phyloP scores from a whole-genome alignment of 1,284 basidiomycete genomes.

The Schizophyllum commune region DNA sequence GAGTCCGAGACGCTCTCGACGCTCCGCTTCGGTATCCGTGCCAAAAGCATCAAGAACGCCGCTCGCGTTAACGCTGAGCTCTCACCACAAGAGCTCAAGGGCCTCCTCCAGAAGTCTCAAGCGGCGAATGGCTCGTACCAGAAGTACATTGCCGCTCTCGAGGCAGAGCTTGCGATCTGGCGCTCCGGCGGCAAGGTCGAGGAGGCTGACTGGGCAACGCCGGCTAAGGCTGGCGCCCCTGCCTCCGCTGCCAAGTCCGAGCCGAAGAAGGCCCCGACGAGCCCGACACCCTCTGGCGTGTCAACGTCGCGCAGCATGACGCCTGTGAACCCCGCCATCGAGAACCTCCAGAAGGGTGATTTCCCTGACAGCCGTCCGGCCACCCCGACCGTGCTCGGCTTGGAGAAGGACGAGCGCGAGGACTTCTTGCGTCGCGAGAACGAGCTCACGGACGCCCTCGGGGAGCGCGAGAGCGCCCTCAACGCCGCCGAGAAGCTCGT shows the following conservation, averaged over 20 bases:
- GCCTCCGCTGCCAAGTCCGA: conserved; percentile 20
- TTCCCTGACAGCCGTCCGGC: conserved; percentile 70
- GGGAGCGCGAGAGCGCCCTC: conserved; percentile 84
- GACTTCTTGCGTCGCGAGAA: conserved; percentile 97
- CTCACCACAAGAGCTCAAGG: conserved; percentile 94
- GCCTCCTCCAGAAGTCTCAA: conserved; percentile 85
- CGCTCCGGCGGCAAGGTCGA: conserved; percentile 84
- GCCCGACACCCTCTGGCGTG: conserved; percentile 51
- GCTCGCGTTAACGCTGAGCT: conserved; percentile 98
- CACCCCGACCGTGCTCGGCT: conserved; percentile 76
- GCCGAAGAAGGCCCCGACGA: conserved; percentile 56
- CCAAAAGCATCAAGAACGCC: conserved; percentile 99
- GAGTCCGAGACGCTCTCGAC: conserved; percentile 97
- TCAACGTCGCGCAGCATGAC: conserved; percentile 64
- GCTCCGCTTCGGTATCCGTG: conserved; percentile 96
- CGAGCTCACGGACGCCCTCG: conserved; percentile 89
- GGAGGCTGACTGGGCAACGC: conserved; percentile 75
- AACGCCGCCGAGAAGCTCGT: conserved; percentile 70
- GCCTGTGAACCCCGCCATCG: conserved; percentile 73
- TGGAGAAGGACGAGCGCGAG: conserved; percentile 96
- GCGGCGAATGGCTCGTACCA: conserved; percentile 79
- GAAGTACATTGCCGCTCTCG: conserved; percentile 84
- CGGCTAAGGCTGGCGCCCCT: conserved; percentile 49
- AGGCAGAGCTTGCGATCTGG: conserved; percentile 91
- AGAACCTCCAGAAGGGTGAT: conserved; percentile 58